phyloP scores from a whole-genome alignment of 2,329 filamentous ascomycete species.

The Colletotrichum higginsianum region DNA sequence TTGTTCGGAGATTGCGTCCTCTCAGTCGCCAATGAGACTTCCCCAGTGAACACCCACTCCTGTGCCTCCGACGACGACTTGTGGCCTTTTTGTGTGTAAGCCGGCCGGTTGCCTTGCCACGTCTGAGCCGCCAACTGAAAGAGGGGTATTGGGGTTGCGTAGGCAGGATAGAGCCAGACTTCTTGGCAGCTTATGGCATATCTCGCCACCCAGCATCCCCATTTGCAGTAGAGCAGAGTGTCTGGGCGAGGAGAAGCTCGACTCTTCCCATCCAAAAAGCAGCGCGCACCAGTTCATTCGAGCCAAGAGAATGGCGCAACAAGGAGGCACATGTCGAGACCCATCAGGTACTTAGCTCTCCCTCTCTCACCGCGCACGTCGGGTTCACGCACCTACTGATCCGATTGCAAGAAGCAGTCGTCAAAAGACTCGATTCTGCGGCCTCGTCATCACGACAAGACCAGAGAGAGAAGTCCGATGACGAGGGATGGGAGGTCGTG shows the following conservation, averaged over 20 bases:
- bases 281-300: not conserved
- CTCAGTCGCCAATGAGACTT: no score
- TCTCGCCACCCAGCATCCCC: not conserved
- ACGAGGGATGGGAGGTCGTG: conserved; percentile 1
- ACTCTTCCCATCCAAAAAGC: not conserved
- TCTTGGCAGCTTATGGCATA: no score
- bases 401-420: not conserved
- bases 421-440: not conserved
- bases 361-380: no score
- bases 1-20: no score
- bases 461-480: not conserved
- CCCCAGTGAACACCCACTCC: no score
- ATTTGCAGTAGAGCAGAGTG: not conserved
- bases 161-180: not conserved
- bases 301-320: not conserved
- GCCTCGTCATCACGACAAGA: not conserved
- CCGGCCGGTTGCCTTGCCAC: not conserved
- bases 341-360: not conserved
- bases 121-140: not conserved
- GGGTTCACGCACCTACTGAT: not conserved
- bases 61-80: no score
- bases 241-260: no score
- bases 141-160: not conserved
- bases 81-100: no score
- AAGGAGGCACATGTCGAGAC: not conserved